These are phyloP conservation scores for Penicillium brevicompactum DNA, from an alignment of 2,329 filamentous ascomycete species.

Conservation along the genomic window DNA sequence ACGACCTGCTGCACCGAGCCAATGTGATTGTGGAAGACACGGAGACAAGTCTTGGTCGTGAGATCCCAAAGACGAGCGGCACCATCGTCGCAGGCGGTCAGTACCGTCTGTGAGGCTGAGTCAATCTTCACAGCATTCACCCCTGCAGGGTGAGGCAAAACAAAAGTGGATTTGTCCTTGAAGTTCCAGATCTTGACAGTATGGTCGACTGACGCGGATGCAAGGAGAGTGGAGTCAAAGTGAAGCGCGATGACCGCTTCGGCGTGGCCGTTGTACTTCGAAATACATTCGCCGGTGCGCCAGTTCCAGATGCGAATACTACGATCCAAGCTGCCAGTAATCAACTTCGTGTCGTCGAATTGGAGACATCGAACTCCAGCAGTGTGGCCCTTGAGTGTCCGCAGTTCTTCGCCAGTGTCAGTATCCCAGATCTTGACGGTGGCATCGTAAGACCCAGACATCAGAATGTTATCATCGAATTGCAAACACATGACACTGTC, in stretches of 20 bases:
- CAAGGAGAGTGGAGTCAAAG: constrained; percentile 81
- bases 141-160: constrained; percentile 85
- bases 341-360: constrained; percentile 88
- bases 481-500: constrained; percentile 82
- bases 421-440: constrained; percentile 97
- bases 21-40: constrained; percentile 81
- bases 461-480: constrained; percentile 86
- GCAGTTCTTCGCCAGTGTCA: constrained; percentile 79
- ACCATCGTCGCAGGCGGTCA: constrained; percentile 92
- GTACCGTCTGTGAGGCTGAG: constrained; percentile 75
- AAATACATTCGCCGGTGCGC: constrained; percentile 84
- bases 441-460: constrained; percentile 91
- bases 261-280: constrained; percentile 75
- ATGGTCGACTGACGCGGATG: constrained; percentile 85
- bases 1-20: constrained; percentile 93
- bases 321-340: constrained; percentile 84
- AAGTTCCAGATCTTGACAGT: constrained; percentile 94
- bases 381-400: constrained; percentile 81
- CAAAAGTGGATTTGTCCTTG: constrained; percentile 76
- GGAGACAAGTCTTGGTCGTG: constrained; percentile 77
- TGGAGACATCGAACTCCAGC: constrained; percentile 85
- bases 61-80: constrained; percentile 92
- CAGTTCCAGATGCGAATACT: constrained; percentile 96
- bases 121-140: constrained; percentile 96
- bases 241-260: constrained; percentile 85